A percentile compares a stretch with the other conserved stretches of the same genome.
phyloP scores from a whole-genome alignment of 1,139 yeast genomes.

The Sugiyamaella paludigena region DNA sequence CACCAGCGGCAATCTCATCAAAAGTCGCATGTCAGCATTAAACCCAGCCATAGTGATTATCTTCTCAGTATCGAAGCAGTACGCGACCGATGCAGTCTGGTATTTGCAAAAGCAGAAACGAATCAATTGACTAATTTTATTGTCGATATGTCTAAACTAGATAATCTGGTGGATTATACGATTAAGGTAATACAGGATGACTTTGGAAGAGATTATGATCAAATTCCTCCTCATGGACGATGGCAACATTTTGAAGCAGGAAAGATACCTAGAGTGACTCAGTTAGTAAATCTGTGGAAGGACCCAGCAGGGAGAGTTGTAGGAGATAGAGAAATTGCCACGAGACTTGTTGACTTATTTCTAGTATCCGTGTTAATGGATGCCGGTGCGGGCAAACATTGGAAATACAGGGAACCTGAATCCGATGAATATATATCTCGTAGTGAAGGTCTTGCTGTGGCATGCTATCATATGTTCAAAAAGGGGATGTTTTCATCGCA shows the following conservation, averaged over 20 bases:
- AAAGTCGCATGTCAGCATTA: too few species aligned
- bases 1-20: too few species aligned
- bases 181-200: constrained; percentile 44
- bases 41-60: constrained; percentile 26
- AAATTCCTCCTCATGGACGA: constrained; percentile 61
- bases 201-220: constrained; percentile 39
- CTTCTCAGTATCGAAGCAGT: constrained; percentile 51
- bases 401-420: constrained; percentile 45
- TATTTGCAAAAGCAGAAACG: constrained; percentile 40
- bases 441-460: constrained; percentile 62
- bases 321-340: constrained; percentile 46
- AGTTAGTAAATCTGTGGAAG: constrained; percentile 41
- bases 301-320: constrained; percentile 21
- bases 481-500: constrained; percentile 46
- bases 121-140: constrained; percentile 45
- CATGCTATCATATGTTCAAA: constrained; percentile 53
- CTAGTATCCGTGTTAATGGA: constrained; percentile 57
- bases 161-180: constrained; percentile 45
- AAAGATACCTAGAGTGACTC: constrained; percentile 43
- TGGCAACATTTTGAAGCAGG: constrained; percentile 61
- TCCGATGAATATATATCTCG: constrained; percentile 38
- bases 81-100: constrained; percentile 48
- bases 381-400: constrained; percentile 60
- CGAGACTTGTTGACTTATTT: constrained; percentile 52
- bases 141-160: constrained; percentile 43